phyloP scores from a whole-genome alignment of 768 basidiomycete species.

The Lyophyllum atratum region DNA sequence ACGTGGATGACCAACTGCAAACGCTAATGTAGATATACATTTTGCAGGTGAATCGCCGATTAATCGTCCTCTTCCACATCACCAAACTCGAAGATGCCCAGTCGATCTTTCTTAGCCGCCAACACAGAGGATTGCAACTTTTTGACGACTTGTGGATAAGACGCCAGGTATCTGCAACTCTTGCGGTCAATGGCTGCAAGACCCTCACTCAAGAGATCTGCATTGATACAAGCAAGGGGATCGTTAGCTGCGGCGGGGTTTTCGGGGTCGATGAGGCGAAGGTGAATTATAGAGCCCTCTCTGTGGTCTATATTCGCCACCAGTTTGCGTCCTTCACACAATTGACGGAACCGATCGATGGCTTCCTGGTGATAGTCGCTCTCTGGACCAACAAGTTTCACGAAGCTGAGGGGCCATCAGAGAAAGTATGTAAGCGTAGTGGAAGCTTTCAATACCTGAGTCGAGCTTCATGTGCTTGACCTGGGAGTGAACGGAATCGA shows the following conservation, averaged over 20 bases:
- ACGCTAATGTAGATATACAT: background rate
- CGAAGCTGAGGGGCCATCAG: slow-evolving; percentile 57
- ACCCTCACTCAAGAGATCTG: slow-evolving; percentile 87
- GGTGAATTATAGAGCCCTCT: slow-evolving; percentile 77
- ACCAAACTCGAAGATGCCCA: slow-evolving; percentile 91
- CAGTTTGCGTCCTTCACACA: slow-evolving; percentile 94
- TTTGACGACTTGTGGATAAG: slow-evolving; percentile 70
- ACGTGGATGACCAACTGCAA: background rate
- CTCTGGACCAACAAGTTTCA: slow-evolving; percentile 76
- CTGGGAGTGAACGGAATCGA: slow-evolving; percentile 86
- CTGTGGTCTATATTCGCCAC: slow-evolving; percentile 92
- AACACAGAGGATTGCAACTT: slow-evolving; percentile 61
- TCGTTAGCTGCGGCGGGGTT: slow-evolving; percentile 70
- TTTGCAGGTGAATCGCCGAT: background rate
- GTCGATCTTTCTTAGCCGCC: slow-evolving; percentile 71
- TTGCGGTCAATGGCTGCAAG: slow-evolving; percentile 80
- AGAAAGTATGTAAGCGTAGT: background rate
- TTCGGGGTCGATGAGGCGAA: slow-evolving; percentile 89
- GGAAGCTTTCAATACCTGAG: slow-evolving; percentile 56
- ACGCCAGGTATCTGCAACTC: slow-evolving; percentile 67
- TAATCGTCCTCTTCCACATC: slow-evolving; percentile 85
- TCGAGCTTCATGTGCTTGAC: slow-evolving; percentile 94
- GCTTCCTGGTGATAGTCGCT: slow-evolving; percentile 91
- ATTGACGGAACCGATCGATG: slow-evolving; percentile 77
- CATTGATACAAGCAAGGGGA: slow-evolving; percentile 82